Evolutionary conservation across 139 green algal genomes (phyloP).

Genomic region (Coccomyxa sp.): DNA sequence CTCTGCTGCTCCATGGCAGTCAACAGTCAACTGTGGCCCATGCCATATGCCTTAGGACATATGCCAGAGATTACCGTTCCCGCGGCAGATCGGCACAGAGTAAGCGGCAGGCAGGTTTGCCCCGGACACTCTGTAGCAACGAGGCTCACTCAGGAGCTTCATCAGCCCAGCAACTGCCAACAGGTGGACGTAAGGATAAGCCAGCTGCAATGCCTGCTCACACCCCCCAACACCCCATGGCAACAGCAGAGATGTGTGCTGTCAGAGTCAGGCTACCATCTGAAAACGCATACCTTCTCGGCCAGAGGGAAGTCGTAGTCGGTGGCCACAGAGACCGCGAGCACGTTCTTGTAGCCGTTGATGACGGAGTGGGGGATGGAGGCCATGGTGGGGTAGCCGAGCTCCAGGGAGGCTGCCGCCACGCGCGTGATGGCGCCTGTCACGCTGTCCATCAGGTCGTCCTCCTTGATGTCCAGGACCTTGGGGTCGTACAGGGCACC

Average conservation of each 20-base stretch:
- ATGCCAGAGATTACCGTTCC: too few species aligned
- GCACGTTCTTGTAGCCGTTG: constrained; percentile 99
- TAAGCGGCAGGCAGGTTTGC: too few species aligned
- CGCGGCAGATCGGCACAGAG: too few species aligned
- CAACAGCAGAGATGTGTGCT: background rate
- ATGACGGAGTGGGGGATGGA: constrained; percentile 91
- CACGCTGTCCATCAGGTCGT: constrained; percentile 71
- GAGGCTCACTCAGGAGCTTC: too few species aligned
- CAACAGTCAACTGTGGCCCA: too few species aligned
- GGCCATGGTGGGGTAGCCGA: constrained; percentile 85
- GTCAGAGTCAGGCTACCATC: background rate
- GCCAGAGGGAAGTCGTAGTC: constrained; percentile 95
- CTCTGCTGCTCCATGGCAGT: too few species aligned
- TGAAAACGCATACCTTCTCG: constrained; percentile 62
- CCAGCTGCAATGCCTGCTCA: background rate
- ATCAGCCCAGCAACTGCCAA: too few species aligned
- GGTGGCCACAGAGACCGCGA: constrained; percentile 84
- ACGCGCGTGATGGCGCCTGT: constrained; percentile 74
- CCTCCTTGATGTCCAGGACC: constrained; percentile 96
- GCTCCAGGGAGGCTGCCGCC: constrained; percentile 79
- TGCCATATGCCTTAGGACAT: too few species aligned
- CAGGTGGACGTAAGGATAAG: background rate
- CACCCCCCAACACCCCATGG: background rate
- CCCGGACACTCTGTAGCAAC: too few species aligned
- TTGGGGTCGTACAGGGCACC: constrained; percentile 80